A percentile compares a stretch with the other conserved stretches of the same genome.
Conservation (phyloP, 1,284 basidiomycete genomes). For the Ustilago trichophora region DNA sequence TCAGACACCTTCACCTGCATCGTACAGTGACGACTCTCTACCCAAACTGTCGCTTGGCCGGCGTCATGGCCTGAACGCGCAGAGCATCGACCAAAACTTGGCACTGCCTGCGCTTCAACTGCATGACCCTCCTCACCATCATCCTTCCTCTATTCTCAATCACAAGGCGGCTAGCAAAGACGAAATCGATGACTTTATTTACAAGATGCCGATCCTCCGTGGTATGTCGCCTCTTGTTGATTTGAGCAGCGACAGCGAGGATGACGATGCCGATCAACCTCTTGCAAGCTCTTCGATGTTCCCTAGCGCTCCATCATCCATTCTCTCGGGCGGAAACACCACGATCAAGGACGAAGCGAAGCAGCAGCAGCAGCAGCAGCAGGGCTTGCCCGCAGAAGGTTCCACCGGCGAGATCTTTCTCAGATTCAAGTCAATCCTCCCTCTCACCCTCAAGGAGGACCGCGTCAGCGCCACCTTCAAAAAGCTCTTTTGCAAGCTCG, state of each 20-base stretch:
- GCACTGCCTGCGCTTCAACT: constrained; percentile 6
- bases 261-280: constrained; percentile 4
- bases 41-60: constrained; percentile 12
- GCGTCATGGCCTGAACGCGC: constrained; percentile 8
- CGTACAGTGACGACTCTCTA: constrained; percentile 12
- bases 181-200: constrained; percentile 12
- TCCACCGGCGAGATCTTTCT: constrained; percentile 38
- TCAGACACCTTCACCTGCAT: constrained; percentile 8
- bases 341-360: background rate
- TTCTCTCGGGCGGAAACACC: background rate
- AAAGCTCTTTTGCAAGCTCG: constrained; percentile 31
- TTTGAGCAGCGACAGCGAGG: constrained; percentile 42
- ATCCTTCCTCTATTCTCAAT: background rate
- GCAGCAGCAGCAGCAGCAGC: too few relatives aligned
- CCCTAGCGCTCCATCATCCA: background rate
- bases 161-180: background rate
- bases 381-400: constrained; percentile 18
- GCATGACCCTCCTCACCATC: background rate
- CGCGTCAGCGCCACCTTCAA: background rate
- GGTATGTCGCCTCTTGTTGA: constrained; percentile 36
- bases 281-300: background rate
- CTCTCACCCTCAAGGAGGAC: constrained; percentile 6
- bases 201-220: constrained; percentile 40
- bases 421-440: constrained; percentile 7
- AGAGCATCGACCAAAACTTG: background rate